Evolutionary conservation across 192 early-diverging fungal species (phyloP), one percentile per base, ranked within the genome.

Genomic region (Fimicolochytrium jonesii): DNA sequence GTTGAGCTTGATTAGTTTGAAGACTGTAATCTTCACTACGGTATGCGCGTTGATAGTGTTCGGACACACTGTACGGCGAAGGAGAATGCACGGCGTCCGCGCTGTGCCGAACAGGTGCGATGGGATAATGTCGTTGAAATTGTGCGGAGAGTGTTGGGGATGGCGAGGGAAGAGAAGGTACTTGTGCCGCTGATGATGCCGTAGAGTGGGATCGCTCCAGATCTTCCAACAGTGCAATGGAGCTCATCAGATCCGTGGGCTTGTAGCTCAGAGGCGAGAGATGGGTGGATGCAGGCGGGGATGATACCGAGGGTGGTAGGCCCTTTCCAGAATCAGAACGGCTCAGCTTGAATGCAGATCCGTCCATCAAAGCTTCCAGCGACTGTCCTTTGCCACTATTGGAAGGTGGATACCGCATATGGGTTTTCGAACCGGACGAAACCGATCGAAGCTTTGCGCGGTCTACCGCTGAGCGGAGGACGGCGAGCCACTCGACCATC

Each of bases 401-500:
- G 48, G 28, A 22, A 30, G 17, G 15, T 15, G 48, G 48, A 29
- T 50, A 50, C 4, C 25, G 20, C 15, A 4, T 25, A 50, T 20
- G 3, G 3, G 48, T 3, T 23, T 50, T 5, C n/a, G n/a, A n/a
- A 29, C 48, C 48, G 25, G 4, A 3, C 3, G 48, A 29, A 3
- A 22, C 25, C 4, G 53, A 30, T 10, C 18, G 4, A 26, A 55
- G 29, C 7, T 37, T 33, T 2, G 53, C 53, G 33, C 56, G 36
- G 56, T 41, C 36, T 36, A 58, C 44, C 4, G 56, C 42, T 7
- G 56, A 44, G 10, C 56, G 56, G 26, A 58, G 41, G 39, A 58
- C 56, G 20, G 18, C 5, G 42, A 58, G 56, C 56, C 56, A 58
- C 23, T 41, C 56, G 4, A 58, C 26, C 56, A 58, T 58, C 30